These are phyloP conservation scores for Mycena albidolilacea DNA, from an alignment of 768 basidiomycete genomes.

Conservation along the genomic window DNA sequence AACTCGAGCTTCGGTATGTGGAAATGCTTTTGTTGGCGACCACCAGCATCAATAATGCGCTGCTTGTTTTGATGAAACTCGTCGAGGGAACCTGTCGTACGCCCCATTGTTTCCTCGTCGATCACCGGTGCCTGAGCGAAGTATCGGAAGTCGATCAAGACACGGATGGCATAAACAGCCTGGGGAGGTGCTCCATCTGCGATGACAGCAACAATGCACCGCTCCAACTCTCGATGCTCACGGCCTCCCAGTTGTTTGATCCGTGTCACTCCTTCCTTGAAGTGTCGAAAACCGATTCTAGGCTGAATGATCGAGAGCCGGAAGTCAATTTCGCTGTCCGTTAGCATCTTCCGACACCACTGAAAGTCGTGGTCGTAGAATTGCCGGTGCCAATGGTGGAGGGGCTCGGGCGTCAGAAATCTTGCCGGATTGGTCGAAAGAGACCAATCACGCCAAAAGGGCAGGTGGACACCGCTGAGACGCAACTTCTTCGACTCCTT, in stretches of 20 bases:
- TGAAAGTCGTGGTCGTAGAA: slow-evolving; percentile 57
- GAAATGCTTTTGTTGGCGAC: slow-evolving; percentile 51
- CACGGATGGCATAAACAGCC: slow-evolving; percentile 51
- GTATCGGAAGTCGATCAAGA: slow-evolving; percentile 56
- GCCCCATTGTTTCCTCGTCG: slow-evolving; percentile 34
- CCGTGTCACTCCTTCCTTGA: slow-evolving; percentile 53
- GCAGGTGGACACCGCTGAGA: slow-evolving; percentile 32
- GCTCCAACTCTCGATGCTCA: slow-evolving; percentile 56
- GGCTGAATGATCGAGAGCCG: slow-evolving; percentile 54
- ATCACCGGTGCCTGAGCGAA: slow-evolving; percentile 50
- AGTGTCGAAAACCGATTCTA: slow-evolving; percentile 54
- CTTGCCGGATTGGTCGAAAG: slow-evolving; percentile 47
- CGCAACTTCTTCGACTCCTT: background rate
- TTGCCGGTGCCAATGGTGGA: slow-evolving; percentile 55
- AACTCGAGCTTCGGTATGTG: slow-evolving; percentile 61
- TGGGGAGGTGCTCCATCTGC: slow-evolving; percentile 47
- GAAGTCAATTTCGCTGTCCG: slow-evolving; percentile 52
- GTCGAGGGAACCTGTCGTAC: slow-evolving; percentile 41
- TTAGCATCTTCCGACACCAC: slow-evolving; percentile 54
- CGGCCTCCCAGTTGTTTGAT: slow-evolving; percentile 60
- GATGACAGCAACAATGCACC: slow-evolving; percentile 52
- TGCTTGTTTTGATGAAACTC: slow-evolving; percentile 55
- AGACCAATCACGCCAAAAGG: slow-evolving; percentile 56
- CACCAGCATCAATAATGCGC: slow-evolving; percentile 48
- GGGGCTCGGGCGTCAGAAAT: slow-evolving; percentile 54